Evolutionary conservation across 2,329 filamentous ascomycete genomes (phyloP).

Genomic region (Penicillium sumatraense): DNA sequence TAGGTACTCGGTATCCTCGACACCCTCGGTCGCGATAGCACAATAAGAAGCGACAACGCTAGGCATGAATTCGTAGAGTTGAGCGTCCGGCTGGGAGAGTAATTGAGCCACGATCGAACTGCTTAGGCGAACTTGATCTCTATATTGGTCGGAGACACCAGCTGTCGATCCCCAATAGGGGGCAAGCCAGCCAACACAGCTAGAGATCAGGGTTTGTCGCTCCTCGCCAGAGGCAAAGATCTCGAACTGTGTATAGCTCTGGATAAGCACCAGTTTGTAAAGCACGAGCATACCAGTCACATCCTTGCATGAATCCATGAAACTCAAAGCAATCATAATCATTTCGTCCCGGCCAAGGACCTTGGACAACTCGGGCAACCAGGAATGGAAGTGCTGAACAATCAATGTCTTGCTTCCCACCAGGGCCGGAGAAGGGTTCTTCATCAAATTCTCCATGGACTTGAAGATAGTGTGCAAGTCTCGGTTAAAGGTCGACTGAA

Average conservation of each 20-base stretch:
- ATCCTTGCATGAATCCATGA: constrained; percentile 85
- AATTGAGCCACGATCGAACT: constrained; percentile 91
- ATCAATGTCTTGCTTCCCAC: constrained; percentile 94
- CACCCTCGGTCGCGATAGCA: constrained; percentile 70
- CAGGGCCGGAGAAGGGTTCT: constrained; percentile 79
- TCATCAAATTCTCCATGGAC: constrained; percentile 86
- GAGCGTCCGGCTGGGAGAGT: constrained; percentile 74
- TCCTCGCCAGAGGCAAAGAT: constrained; percentile 82
- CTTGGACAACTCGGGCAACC: constrained; percentile 87
- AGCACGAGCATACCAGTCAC: constrained; percentile 90
- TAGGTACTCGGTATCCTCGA: constrained; percentile 63
- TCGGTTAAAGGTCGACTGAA: constrained; percentile 74
- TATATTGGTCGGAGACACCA: constrained; percentile 81
- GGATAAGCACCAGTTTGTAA: constrained; percentile 89
- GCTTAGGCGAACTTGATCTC: constrained; percentile 89
- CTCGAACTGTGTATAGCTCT: constrained; percentile 83
- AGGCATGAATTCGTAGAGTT: constrained; percentile 86
- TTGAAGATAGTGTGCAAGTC: constrained; percentile 88
- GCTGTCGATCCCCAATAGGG: constrained; percentile 86
- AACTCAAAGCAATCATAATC: constrained; percentile 86
- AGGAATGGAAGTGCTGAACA: constrained; percentile 95
- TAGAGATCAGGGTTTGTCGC: constrained; percentile 72
- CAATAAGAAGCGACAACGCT: constrained; percentile 91
- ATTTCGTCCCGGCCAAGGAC: constrained; percentile 83
- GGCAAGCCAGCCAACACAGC: constrained; percentile 86